phyloP scores from a whole-genome alignment of 768 basidiomycete species.

The Trichaptum fuscoviolaceum region DNA sequence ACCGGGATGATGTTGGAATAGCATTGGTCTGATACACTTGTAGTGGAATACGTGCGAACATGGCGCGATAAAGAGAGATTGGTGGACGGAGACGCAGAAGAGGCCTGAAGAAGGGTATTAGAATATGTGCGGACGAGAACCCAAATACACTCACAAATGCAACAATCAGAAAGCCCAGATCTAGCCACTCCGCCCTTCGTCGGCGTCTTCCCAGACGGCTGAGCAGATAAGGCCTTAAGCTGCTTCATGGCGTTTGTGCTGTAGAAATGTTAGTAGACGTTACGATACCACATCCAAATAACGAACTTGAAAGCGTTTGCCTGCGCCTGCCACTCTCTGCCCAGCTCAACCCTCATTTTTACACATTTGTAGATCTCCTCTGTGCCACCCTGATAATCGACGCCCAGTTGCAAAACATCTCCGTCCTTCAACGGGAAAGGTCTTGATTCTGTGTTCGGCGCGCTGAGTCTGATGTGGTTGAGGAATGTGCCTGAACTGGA shows the following conservation, averaged over 20 bases:
- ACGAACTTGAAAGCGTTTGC: conserved; percentile 90
- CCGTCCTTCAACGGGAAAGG: conserved; percentile 84
- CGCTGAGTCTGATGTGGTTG: conserved; percentile 86
- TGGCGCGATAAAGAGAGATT: conserved; percentile 95
- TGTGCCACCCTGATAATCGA: conserved; percentile 95
- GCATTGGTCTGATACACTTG: conserved; percentile 92
- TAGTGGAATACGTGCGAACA: conserved; percentile 96
- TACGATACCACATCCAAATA: conserved; percentile 10
- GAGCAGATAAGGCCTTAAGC: conserved; percentile 58
- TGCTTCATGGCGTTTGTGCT: conserved; percentile 78
- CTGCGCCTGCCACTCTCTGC: conserved; percentile 84
- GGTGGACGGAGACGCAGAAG: conserved; percentile 88
- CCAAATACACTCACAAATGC: conserved; percentile 68
- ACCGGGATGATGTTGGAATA: conserved; percentile 84
- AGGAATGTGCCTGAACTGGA: conserved; percentile 90
- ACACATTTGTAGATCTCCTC: conserved; percentile 98
- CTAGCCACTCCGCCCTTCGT: conserved; percentile 24
- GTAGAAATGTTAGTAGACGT: conserved; percentile 8
- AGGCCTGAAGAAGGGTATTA: conserved; percentile 35
- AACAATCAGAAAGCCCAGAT: conserved; percentile 72
- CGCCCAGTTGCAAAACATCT: conserved; percentile 90
- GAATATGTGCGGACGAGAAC: conserved; percentile 10
- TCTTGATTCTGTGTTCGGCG: conserved; percentile 75
- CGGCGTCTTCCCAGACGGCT: conserved; percentile 14
- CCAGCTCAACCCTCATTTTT: conserved; percentile 90